phyloP scores from a whole-genome alignment of 768 basidiomycete species.

The Hebeloma cylindrosporum region DNA sequence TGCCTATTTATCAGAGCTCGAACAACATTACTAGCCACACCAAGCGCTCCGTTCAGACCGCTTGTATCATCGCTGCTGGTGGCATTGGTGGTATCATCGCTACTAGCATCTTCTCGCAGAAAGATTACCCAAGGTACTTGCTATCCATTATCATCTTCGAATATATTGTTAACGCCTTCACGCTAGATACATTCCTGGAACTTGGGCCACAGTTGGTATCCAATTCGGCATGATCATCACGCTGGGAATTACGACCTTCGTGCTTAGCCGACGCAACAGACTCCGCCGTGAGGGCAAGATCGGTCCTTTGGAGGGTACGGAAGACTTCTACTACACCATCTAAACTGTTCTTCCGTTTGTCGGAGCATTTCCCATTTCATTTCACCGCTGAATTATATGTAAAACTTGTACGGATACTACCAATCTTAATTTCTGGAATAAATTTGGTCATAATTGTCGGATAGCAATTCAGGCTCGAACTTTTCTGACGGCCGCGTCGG shows the following conservation, averaged over 20 bases:
- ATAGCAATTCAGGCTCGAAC: too few relatives aligned
- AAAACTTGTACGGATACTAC: too few relatives aligned
- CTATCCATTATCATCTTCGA: background rate
- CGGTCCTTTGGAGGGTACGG: slow-evolving; percentile 32
- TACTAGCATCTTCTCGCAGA: slow-evolving; percentile 35
- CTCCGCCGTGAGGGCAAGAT: slow-evolving; percentile 32
- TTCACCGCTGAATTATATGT: too few relatives aligned
- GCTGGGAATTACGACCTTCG: slow-evolving; percentile 26
- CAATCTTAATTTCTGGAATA: too few relatives aligned
- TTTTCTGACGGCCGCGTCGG: too few relatives aligned
- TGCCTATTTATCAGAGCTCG: slow-evolving; percentile 24
- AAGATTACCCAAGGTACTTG: slow-evolving; percentile 33
- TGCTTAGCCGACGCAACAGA: slow-evolving; percentile 30
- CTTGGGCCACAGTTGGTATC: slow-evolving; percentile 37
- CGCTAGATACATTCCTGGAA: slow-evolving; percentile 31
- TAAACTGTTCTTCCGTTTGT: slow-evolving; percentile 14
- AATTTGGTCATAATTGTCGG: too few relatives aligned
- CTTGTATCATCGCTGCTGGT: slow-evolving; percentile 34
- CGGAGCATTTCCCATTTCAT: too few relatives aligned
- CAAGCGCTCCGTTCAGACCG: slow-evolving; percentile 39
- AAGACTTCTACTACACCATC: slow-evolving; percentile 36
- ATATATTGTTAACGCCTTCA: background rate
- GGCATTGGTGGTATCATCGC: slow-evolving; percentile 42
- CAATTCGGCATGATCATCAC: slow-evolving; percentile 34
- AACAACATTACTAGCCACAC: slow-evolving; percentile 38